Percentiles rank a stretch among this genome's conserved stretches.
phyloP scores from a whole-genome alignment of 2,329 filamentous ascomycete genomes.

The Daldinia sp. region DNA sequence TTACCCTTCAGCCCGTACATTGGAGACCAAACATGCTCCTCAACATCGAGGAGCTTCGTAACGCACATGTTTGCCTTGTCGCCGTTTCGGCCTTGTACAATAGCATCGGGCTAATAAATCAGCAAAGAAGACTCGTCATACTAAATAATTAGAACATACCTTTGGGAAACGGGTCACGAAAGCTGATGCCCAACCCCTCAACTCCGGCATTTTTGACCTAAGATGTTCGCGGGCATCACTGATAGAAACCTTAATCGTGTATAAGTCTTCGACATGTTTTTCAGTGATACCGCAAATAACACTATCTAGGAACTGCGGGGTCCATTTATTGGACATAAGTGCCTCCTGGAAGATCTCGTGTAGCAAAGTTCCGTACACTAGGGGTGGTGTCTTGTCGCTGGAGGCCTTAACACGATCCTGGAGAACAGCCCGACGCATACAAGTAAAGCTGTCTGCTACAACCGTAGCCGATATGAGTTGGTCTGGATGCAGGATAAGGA shows the following conservation, averaged over 20 bases:
- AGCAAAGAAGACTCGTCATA: constrained; percentile 42
- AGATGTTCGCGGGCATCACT: constrained; percentile 80
- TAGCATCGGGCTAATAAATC: constrained; percentile 65
- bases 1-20: constrained; percentile 98
- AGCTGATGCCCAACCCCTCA: constrained; percentile 82
- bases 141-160: constrained; percentile 52
- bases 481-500: constrained; percentile 92
- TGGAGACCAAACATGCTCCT: constrained; percentile 98
- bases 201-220: constrained; percentile 80
- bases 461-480: constrained; percentile 95
- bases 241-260: constrained; percentile 81
- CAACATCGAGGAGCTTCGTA: constrained; percentile 92
- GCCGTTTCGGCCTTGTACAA: constrained; percentile 81
- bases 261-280: constrained; percentile 86
- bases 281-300: constrained; percentile 75
- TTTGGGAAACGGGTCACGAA: constrained; percentile 79
- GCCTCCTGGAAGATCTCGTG: constrained; percentile 97
- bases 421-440: constrained; percentile 87
- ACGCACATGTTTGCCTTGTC: constrained; percentile 82
- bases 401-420: constrained; percentile 96
- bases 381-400: constrained; percentile 77
- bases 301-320: constrained; percentile 68
- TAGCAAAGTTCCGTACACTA: constrained; percentile 91
- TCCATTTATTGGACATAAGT: constrained; percentile 84
- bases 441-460: constrained; percentile 95